A percentile compares a stretch with the other conserved stretches of the same genome.
Conservation (phyloP, 768 basidiomycete species). For the Piloderma croceum region DNA sequence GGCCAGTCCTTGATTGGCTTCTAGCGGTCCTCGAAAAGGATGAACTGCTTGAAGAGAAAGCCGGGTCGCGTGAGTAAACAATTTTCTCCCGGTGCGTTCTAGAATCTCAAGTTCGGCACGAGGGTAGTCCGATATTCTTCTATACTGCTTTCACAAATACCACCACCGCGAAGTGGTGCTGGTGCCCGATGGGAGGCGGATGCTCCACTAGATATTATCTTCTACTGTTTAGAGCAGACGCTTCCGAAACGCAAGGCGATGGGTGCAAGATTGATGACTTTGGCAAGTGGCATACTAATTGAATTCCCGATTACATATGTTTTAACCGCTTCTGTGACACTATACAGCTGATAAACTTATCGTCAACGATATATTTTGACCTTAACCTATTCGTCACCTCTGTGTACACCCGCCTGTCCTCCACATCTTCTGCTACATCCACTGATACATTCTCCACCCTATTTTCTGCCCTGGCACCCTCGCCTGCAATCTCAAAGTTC, state of each 20-base stretch:
- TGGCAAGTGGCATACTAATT: constrained; percentile 8
- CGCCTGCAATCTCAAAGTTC: constrained; percentile 32
- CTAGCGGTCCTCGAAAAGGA: constrained; percentile 65
- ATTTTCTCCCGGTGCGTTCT: too few relatives aligned
- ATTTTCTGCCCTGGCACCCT: constrained; percentile 32
- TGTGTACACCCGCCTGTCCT: constrained; percentile 31
- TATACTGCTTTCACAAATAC: constrained; percentile 55
- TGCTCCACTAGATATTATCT: constrained; percentile 28
- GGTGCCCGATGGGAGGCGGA: constrained; percentile 53
- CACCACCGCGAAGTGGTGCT: constrained; percentile 41
- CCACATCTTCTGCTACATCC: constrained; percentile 22
- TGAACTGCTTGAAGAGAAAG: constrained; percentile 33
- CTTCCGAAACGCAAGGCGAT: constrained; percentile 25
- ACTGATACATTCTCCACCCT: constrained; percentile 28
- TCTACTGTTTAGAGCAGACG: constrained; percentile 30
- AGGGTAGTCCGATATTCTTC: constrained; percentile 40
- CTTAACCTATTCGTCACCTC: constrained; percentile 30
- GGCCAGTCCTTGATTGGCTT: constrained; percentile 70
- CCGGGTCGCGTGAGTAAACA: constrained; percentile 33
- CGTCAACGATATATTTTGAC: constrained; percentile 33
- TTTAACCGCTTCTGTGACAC: constrained; percentile 1
- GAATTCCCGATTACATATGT: constrained; percentile 1
- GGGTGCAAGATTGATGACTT: constrained; percentile 28
- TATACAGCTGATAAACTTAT: constrained; percentile 37
- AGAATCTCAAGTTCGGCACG: constrained; percentile 17